These are phyloP conservation scores for Urochloa ruziziensis DNA, from an alignment of 176 grass and related monocot species.

Conservation along the genomic window DNA sequence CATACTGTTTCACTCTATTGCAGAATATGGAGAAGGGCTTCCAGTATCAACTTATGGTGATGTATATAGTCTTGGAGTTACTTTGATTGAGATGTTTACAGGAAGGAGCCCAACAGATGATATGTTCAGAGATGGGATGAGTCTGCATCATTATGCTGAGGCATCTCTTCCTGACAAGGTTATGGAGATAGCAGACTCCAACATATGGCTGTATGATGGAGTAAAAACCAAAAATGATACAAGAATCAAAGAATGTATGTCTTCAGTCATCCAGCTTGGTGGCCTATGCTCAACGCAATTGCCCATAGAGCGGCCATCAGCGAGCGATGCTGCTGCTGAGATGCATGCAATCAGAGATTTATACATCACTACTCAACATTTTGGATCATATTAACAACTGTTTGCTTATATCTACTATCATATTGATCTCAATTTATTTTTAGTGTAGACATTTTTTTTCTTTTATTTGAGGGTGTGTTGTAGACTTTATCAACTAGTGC, in stretches of 20 bases:
- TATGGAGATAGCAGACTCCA: neutral
- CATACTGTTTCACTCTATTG: neutral
- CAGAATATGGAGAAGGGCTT: constrained; percentile 5
- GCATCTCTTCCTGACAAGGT: neutral
- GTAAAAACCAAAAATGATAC: neutral
- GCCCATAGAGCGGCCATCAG: neutral
- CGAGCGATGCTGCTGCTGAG: neutral
- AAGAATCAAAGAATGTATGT: neutral
- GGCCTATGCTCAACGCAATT: constrained; percentile 14
- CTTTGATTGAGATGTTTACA: constrained; percentile 11
- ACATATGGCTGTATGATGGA: neutral
- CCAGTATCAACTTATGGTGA: neutral
- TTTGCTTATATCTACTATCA: too few relatives aligned
- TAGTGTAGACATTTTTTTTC: too few relatives aligned
- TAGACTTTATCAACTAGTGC: too few relatives aligned
- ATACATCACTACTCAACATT: neutral
- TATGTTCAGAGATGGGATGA: constrained; percentile 17
- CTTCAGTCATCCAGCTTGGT: neutral
- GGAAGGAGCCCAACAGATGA: neutral
- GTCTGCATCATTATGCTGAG: neutral
- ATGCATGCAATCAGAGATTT: constrained; percentile 29
- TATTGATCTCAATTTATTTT: too few relatives aligned
- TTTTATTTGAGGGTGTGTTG: too few relatives aligned
- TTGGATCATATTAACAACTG: too few relatives aligned
- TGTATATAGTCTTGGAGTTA: constrained; percentile 7